Conservation (phyloP, 2,329 filamentous ascomycete species). For the Colletotrichum caudatum region DNA sequence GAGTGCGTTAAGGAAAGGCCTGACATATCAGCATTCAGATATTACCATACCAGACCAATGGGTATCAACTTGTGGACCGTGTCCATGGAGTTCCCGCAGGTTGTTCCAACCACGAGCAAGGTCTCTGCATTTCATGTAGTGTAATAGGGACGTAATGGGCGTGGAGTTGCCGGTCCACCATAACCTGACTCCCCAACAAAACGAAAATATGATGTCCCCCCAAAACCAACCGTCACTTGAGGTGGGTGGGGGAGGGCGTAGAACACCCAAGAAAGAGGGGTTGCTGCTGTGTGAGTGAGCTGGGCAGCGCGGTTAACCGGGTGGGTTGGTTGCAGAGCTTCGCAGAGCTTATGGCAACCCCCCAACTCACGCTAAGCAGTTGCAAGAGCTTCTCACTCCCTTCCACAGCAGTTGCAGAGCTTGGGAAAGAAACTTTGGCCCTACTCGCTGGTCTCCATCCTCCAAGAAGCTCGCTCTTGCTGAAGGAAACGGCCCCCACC, state of each 20-base stretch:
- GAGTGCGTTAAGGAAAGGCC: background rate
- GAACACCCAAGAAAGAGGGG: background rate
- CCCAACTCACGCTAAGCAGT: conserved; percentile 31
- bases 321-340: conserved; percentile 29
- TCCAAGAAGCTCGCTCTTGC: background rate
- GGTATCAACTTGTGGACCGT: conserved; percentile 7
- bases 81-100: background rate
- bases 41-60: background rate
- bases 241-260: background rate
- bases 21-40: background rate
- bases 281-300: background rate
- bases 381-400: conserved; percentile 34
- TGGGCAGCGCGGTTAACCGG: background rate
- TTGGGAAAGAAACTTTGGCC: conserved; percentile 24
- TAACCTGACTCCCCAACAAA: conserved; percentile 10
- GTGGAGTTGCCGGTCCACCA: conserved; percentile 38
- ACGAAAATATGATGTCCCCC: background rate
- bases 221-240: background rate
- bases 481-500: background rate
- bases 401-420: conserved; percentile 19
- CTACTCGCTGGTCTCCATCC: conserved; percentile 12
- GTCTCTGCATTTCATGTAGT: conserved; percentile 6
- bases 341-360: conserved; percentile 36
- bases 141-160: conserved; percentile 33
- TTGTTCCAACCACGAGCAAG: background rate